Evolutionary conservation across 257 asterid genomes (phyloP).

Genomic region (Apocynum venetum): DNA sequence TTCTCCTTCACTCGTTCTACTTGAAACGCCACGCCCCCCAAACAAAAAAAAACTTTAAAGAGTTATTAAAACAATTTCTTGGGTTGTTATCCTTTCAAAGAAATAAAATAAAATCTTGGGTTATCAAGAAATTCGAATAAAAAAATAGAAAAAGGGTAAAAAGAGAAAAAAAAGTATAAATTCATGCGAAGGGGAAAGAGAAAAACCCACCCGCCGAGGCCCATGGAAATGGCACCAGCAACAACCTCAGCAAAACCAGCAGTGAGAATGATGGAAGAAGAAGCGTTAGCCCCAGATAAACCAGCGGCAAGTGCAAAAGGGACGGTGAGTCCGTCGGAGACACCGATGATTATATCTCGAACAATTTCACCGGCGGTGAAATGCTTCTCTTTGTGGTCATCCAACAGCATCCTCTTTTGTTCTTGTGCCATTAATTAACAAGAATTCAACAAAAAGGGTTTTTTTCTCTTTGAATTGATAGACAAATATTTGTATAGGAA

Average conservation of each 20-base stretch:
- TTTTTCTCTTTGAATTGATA: neutral
- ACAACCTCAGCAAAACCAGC: conserved; percentile 96
- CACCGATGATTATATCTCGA: conserved; percentile 88
- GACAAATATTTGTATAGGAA: neutral
- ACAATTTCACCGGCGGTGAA: conserved; percentile 92
- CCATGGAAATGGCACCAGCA: conserved; percentile 99
- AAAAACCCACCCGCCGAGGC: conserved; percentile 79
- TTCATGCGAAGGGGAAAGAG: too few relatives aligned
- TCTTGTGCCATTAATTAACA: conserved; percentile 42
- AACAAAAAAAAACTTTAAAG: neutral
- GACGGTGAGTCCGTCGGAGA: conserved; percentile 90
- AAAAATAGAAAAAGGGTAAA: too few relatives aligned
- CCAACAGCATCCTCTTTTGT: conserved; percentile 35
- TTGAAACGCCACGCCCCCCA: too few relatives aligned
- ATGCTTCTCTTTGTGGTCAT: conserved; percentile 72
- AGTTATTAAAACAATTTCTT: neutral
- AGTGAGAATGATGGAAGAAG: conserved; percentile 85
- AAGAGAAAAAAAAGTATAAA: too few relatives aligned
- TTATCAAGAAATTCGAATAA: too few relatives aligned
- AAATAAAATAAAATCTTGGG: too few relatives aligned
- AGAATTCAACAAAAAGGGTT: neutral
- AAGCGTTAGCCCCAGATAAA: conserved; percentile 85
- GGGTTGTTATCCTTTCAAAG: too few relatives aligned
- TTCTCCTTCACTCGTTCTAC: too few relatives aligned
- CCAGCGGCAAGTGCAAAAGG: conserved; percentile 99